Conservation (phyloP, 352 stramenopile species). For the Pythium myriotylum region DNA sequence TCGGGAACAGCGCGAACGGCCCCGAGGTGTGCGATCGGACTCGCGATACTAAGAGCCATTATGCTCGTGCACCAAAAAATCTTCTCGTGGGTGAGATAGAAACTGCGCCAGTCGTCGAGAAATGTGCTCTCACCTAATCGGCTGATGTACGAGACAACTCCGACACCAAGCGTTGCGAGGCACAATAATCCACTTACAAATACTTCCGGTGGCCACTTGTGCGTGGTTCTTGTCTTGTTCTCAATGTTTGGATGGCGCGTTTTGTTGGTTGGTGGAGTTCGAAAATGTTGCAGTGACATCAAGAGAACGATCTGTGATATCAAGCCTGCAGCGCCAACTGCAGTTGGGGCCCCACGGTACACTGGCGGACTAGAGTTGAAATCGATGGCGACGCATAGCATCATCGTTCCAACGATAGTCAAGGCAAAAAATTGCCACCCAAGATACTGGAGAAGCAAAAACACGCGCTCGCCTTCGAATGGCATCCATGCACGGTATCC, state of each 20-base stretch:
- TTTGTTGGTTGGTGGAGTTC: background rate
- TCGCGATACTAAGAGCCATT: constrained; percentile 36
- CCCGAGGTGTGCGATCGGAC: constrained; percentile 43
- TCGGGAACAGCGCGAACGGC: constrained; percentile 31
- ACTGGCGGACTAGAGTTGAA: constrained; percentile 12
- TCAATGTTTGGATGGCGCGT: background rate
- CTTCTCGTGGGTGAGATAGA: constrained; percentile 35
- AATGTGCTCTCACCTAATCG: background rate
- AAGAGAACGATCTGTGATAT: constrained; percentile 56
- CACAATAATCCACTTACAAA: constrained; percentile 42
- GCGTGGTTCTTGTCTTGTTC: background rate
- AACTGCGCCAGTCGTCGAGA: background rate
- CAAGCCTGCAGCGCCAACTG: constrained; percentile 44
- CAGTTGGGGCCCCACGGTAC: constrained; percentile 33
- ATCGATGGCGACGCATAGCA: constrained; percentile 34
- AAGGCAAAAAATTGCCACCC: constrained; percentile 61
- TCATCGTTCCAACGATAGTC: constrained; percentile 41
- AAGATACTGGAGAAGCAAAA: constrained; percentile 62
- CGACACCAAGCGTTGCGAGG: constrained; percentile 27
- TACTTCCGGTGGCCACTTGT: constrained; percentile 32
- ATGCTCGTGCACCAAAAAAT: constrained; percentile 46
- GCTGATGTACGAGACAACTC: constrained; percentile 29
- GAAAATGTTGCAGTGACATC: constrained; percentile 52
- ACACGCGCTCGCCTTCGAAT: constrained; percentile 53
- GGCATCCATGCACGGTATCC: constrained; percentile 57